Evolutionary conservation across 1,284 basidiomycete genomes (phyloP), one percentile per base, ranked within the genome.

Genomic region (Fomitopsis pinicola): DNA sequence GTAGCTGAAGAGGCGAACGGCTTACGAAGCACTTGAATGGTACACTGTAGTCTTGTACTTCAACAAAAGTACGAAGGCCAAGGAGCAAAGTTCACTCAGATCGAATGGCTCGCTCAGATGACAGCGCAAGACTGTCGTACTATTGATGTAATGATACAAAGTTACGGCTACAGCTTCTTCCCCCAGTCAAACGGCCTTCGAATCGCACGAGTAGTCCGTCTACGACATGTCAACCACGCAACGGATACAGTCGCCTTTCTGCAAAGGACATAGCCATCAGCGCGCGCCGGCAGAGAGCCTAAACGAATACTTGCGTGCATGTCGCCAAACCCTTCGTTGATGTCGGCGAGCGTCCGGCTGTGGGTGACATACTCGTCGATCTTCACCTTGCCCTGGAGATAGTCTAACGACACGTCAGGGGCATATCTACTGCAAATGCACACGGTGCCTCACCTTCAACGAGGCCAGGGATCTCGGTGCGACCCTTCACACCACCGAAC

Each of bases 401-500:
- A 94, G 66, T 92, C 91, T 89, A 64, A 15, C 42, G 2, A 14
- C 28, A 44, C n/a, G 19, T 22, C 35, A 36, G 50, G 2, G 17
- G n/a, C 10, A 14, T 15, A 15, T 40, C 3, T 26, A 22, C 19
- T 6, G 33, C 17, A 5, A 30, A 38, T 19, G n/a, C n/a, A 14
- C 2, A 50, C 17, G 5, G 52, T 57, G 53, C 46, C 70, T 64
- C 63, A 83, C 91, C 91, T 72, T 94, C 86, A 17, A 97, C 93
- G 52, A 97, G 86, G 19, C 91, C 92, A 46, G 94, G 94, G 52
- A 97, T 80, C 77, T 98, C 96, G 42, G 95, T 95, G 62, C 97
- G 87, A 48, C 97, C 97, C 80, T 98, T 99, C 67, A 99, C 96
- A 64, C 97, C 97, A 66, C 97, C 97, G 69, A 99, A 99, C 0